phyloP scores from a whole-genome alignment of 2,329 filamentous ascomycete species.

The Coccinonectria pachysandricola region DNA sequence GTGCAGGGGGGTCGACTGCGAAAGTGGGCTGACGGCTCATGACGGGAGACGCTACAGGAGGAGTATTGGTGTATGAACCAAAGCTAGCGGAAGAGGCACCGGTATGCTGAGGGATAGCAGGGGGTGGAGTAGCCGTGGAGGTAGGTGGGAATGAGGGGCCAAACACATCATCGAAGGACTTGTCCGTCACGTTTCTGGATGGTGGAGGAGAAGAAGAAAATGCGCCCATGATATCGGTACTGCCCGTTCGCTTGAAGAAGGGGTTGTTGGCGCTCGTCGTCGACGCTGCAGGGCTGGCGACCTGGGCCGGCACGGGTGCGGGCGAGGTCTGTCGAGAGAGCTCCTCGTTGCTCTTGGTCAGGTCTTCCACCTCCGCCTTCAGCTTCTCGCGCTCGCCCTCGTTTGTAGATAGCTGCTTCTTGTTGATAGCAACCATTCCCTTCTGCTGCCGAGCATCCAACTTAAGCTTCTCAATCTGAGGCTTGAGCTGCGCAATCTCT shows the following conservation, averaged over 20 bases:
- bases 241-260: conserved; percentile 70
- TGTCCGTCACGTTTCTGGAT: conserved; percentile 43
- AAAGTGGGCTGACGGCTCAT: conserved; percentile 52
- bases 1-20: conserved; percentile 47
- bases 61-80: conserved; percentile 41
- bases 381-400: conserved; percentile 84
- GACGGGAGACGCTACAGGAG: conserved; percentile 51
- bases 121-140: conserved; percentile 32
- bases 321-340: conserved; percentile 43
- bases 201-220: conserved; percentile 40
- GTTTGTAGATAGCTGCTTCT: conserved; percentile 86
- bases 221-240: conserved; percentile 47
- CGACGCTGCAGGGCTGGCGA: conserved; percentile 61
- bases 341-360: conserved; percentile 53
- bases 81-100: conserved; percentile 44
- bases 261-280: conserved; percentile 77
- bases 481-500: conserved; percentile 75
- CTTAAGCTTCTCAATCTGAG: conserved; percentile 85
- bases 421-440: conserved; percentile 93
- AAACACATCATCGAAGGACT: conserved; percentile 79
- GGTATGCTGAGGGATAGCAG: conserved; percentile 43
- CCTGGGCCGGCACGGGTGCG: conserved; percentile 34
- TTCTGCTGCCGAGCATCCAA: conserved; percentile 91
- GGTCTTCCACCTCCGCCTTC: conserved; percentile 64
- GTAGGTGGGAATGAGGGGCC: conserved; percentile 52